Evolutionary conservation across 306 rosid genomes (phyloP), one percentile per base, ranked within the genome.

Genomic region (Quercus robur): DNA sequence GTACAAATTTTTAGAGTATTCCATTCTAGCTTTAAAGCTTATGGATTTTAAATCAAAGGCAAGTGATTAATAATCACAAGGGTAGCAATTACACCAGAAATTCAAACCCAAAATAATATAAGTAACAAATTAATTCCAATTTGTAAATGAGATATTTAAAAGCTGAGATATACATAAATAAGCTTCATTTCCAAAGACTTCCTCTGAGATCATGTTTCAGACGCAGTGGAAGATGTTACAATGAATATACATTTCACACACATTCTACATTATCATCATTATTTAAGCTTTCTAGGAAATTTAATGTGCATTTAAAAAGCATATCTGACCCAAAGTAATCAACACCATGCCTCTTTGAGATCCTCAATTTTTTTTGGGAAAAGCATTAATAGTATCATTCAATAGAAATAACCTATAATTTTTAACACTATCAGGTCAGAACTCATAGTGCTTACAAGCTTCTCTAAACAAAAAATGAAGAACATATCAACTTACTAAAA

Each of bases 401-500:
- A 25, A 61, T 66, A 63, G 44, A 63, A 26, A 7, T 15, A 66
- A 66, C 25, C 71, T 30, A 31, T 31, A 31, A 33, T 12, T 66
- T 17, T 33, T 11, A 31, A 66, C 49, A 66, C 23, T 17, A 66
- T 31, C 41, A 64, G 20, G 12, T 26, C 70, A 2, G 20, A 26
- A 64, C 18, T 64, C 23, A 3, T 28, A 17, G 20, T 17, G 38
- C 70, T 61, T 12, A 7, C 70, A 5, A 66, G 49, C 4, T 17
- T 66, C 49, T 31, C 49, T 17, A 66, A 66, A 66, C 49, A 72
- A 62, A 57, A 76, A 68, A 73, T 23, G 25, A 61, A 73, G 57
- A 51, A 77, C 63, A 58, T 31, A 46, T 74, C 35, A 59, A 61
- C 59, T 35, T 56, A 51, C 83, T 56, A 17, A 61, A 62, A 56